Evolutionary conservation across 495 filamentous ascomycete genomes (phyloP).

Genomic region (Hyaloscypha variabilis): DNA sequence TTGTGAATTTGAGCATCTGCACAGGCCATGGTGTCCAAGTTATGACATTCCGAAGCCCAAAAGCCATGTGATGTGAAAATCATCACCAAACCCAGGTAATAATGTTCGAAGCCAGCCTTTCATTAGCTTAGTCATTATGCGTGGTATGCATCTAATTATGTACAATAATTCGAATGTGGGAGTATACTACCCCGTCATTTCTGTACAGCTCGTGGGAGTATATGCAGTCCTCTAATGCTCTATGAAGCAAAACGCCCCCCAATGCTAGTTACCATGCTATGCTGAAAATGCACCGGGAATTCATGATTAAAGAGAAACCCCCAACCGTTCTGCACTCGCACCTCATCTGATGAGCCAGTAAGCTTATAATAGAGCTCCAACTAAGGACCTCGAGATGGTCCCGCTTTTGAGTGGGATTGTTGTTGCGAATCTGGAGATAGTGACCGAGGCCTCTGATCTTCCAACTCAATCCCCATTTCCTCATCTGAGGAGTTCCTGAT

Average conservation of each 20-base stretch:
- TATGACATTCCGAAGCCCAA: too few species aligned
- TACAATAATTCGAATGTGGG: not conserved
- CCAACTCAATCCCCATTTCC: slow-evolving; percentile 9
- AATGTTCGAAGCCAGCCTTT: too few species aligned
- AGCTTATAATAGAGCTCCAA: not conserved
- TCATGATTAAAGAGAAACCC: not conserved
- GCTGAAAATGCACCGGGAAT: not conserved
- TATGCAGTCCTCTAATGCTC: not conserved
- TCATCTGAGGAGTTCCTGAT: slow-evolving; percentile 17
- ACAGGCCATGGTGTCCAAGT: too few species aligned
- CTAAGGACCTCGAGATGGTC: not conserved
- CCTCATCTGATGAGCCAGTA: not conserved
- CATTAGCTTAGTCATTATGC: not conserved
- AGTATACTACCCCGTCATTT: not conserved
- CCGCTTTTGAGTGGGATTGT: not conserved
- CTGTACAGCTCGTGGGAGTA: not conserved
- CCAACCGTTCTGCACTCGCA: too few species aligned
- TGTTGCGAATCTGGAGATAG: not conserved
- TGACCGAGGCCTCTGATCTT: slow-evolving; percentile 11
- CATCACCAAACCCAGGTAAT: too few species aligned
- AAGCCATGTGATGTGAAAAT: not conserved
- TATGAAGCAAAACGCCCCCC: not conserved
- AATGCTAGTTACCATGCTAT: not conserved
- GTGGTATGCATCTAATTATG: not conserved
- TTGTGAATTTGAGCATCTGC: too few species aligned